A percentile compares a stretch with the other conserved stretches of the same genome.
Conservation (phyloP, 495 filamentous ascomycete genomes). For the Tuber indicum region DNA sequence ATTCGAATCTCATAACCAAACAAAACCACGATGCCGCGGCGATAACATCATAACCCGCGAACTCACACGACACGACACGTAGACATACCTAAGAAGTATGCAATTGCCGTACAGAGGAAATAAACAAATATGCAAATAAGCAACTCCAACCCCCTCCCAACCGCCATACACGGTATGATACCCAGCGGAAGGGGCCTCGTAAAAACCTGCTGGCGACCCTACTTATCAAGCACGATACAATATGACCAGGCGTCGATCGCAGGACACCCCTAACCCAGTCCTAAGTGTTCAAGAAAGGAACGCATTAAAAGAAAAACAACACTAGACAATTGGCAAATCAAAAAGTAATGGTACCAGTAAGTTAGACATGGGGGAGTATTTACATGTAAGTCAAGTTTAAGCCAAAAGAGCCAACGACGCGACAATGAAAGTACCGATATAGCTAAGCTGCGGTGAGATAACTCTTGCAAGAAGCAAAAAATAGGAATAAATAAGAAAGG, state of each 20-base stretch:
- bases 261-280: background rate
- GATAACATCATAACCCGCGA: background rate
- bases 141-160: background rate
- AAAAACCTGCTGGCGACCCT: background rate
- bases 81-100: background rate
- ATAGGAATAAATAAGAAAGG: background rate
- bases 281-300: background rate
- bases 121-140: background rate
- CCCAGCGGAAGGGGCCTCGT: background rate
- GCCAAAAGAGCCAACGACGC: background rate
- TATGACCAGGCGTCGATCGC: background rate
- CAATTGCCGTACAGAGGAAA: background rate
- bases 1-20: background rate
- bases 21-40: background rate
- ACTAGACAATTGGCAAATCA: background rate
- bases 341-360: background rate
- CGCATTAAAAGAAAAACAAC: background rate
- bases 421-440: background rate
- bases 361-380: background rate
- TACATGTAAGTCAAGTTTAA: background rate
- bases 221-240: background rate
- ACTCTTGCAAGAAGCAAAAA: background rate
- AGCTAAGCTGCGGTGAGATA: background rate
- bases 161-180: background rate
- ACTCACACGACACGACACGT: background rate